Base-by-base conservation (phyloP, 169 alveolate species). In the Cyclospora cayetanensis region DNA sequence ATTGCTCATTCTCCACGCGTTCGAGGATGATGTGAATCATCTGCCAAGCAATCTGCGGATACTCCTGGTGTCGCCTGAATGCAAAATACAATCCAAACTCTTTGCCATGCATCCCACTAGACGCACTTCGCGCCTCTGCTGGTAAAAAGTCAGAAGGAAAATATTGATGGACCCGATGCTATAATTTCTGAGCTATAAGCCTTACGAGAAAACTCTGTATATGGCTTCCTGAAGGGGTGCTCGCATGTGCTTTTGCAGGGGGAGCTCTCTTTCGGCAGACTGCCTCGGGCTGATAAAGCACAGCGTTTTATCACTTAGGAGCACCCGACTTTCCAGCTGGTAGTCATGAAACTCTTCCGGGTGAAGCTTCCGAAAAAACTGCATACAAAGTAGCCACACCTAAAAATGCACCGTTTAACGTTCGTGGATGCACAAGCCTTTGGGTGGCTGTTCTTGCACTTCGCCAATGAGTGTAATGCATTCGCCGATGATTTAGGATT, bases 11-110 rank as follows among this genome's bases (percentile, higher is more conserved):
- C 18, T 82, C 90, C 34, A 65, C 68, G 43, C 90, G 15, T 42
- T 82, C 90, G 46, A 82, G 41, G n/a, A 82, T 82, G 18, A 82
- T 15, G 37, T 82, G 90, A 18, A 82, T 20, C 9, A 55, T 35
- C 42, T 60, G 68, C 90, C 90, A 82, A n/a, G 90, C 90, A 1
- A 53, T 60, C 31, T 53, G 50, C 22, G 79, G 34, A n/a, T 82
- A 82, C 39, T 82, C 76, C 63, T 65, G 90, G 43, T 82, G 90
- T 42, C 68, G 66, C 63, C 90, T 82, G 65, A 4, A 68, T 29
- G 35, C 39, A 68, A 68, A 68, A 42, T n/a, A n/a, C n/a, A n/a
- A n/a, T n/a, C 77, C 7, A 46, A 15, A 15, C 55, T 7, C 55
- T 46, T 15, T 46, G 55, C 15, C 77, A 3, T 25, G 34, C n/a